Evolutionary conservation across 257 asterid genomes (phyloP).

Genomic region (Primulina huaijiensis): DNA sequence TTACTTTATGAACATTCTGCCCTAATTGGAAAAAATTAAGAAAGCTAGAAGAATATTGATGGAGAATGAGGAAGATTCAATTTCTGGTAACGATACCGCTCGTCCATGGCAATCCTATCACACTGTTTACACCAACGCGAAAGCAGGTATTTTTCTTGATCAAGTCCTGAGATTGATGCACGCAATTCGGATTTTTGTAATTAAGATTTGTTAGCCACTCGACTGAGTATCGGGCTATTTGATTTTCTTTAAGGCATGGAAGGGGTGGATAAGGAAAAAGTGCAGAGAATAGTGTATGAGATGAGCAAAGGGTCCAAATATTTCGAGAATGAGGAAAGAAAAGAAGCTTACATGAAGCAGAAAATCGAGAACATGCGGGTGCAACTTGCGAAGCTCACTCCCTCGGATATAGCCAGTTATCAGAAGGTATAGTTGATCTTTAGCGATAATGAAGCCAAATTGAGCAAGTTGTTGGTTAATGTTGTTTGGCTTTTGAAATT

Average conservation of each 20-base stretch:
- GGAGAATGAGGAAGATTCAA: conserved; percentile 41
- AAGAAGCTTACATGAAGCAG: conserved; percentile 75
- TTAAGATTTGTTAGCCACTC: background rate
- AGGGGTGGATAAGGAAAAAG: conserved; percentile 97
- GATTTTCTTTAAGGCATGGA: conserved; percentile 70
- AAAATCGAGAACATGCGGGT: conserved; percentile 68
- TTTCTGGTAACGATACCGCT: conserved; percentile 33
- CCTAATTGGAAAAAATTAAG: conserved; percentile 1
- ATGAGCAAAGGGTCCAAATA: conserved; percentile 98
- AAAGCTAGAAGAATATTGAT: conserved; percentile 23
- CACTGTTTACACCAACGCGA: conserved; percentile 80
- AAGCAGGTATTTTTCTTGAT: conserved; percentile 62
- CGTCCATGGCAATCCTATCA: conserved; percentile 97
- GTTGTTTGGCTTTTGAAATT: conserved; percentile 1
- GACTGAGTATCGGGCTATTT: conserved; percentile 12
- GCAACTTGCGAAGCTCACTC: conserved; percentile 59
- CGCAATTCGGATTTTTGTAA: background rate
- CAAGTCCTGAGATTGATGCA: conserved; percentile 3
- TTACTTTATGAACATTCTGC: background rate
- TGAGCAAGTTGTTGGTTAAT: background rate
- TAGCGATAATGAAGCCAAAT: conserved; percentile 11
- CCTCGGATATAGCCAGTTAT: conserved; percentile 45
- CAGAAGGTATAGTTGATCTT: conserved; percentile 51
- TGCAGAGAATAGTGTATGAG: conserved; percentile 90
- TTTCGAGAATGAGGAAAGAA: conserved; percentile 80